Evolutionary conservation across 441 rosid species (phyloP), one percentile per base, ranked within the genome.

Genomic region (Gossypium davidsonii): DNA sequence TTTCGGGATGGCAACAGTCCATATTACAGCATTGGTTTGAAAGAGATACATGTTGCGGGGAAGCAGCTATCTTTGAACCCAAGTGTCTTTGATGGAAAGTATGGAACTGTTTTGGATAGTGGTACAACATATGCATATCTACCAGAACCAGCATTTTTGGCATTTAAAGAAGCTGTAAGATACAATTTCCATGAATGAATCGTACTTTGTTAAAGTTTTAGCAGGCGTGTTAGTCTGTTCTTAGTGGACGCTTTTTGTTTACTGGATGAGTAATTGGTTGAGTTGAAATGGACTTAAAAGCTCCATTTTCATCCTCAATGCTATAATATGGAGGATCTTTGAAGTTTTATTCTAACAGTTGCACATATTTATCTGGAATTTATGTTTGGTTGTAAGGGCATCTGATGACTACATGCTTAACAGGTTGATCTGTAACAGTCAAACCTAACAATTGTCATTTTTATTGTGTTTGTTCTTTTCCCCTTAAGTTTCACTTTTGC

Each of bases 1-100:
- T 90, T 88, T 88, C 87, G 92, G 91, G 94, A 85, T 92, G 90
- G 90, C 89, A 87, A 90, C 98, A 92, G 98, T 90, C 92, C 92
- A 80, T 94, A 92, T 88, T 94, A 94, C 88, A 90, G 89, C 78
- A 86, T 94, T 82, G 93, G 90, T 85, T 86, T 91, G 92, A 92
- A 83, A 90, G 98, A 85, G 83, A 80, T 94, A 76, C 92, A 85
- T 79, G 92, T 94, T 44, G 99, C 91, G 65, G 98, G 97, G 81
- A 90, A 91, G 90, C 79, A 74, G 73, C 84, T 94, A 85, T 83
- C 83, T 70, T 51, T 94, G 17, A 82, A 85, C 61, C 81, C 92
- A 1, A 83, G 61, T 23, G 82, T 89, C 60, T 94, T 94, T 82
- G 96, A 92, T 76, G 92, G 89, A 72, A 90, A 87, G 73, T 82